Evolutionary conservation across 2,329 filamentous ascomycete species (phyloP).

Genomic region (Fusarium dimerum): DNA sequence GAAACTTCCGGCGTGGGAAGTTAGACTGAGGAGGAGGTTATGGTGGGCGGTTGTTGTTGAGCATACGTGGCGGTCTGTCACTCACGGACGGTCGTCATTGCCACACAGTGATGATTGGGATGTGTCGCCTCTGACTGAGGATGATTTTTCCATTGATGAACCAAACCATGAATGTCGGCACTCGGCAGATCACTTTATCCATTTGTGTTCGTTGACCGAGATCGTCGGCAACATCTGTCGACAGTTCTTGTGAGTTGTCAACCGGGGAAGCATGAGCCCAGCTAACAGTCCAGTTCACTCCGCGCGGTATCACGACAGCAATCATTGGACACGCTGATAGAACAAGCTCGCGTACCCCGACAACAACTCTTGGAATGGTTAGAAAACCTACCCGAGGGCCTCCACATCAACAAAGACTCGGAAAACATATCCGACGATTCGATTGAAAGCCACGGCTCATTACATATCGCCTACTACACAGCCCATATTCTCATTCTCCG

Average conservation of each 20-base stretch:
- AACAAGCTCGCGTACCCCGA: slow-evolving; percentile 5
- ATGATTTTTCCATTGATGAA: slow-evolving; percentile 4
- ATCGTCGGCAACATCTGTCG: slow-evolving; percentile 11
- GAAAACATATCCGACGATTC: background rate
- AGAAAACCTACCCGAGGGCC: slow-evolving; percentile 8
- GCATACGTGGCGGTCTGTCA: slow-evolving; percentile 20
- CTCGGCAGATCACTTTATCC: slow-evolving; percentile 11
- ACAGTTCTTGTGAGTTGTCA: slow-evolving; percentile 12
- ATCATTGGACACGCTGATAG: slow-evolving; percentile 4
- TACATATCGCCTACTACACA: slow-evolving; percentile 16
- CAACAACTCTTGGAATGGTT: slow-evolving; percentile 12
- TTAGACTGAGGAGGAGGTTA: slow-evolving; percentile 14
- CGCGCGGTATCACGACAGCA: slow-evolving; percentile 12
- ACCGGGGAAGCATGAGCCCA: background rate
- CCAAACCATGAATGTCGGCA: background rate
- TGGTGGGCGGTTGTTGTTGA: slow-evolving; percentile 22
- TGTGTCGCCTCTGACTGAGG: slow-evolving; percentile 8
- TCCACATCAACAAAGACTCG: slow-evolving; percentile 4
- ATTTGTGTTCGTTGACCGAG: slow-evolving; percentile 13
- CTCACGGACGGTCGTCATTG: slow-evolving; percentile 17
- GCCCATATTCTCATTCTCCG: slow-evolving; percentile 12
- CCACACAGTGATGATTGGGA: slow-evolving; percentile 20
- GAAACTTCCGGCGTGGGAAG: slow-evolving; percentile 15
- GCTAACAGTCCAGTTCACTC: slow-evolving; percentile 5
- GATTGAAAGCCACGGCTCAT: slow-evolving; percentile 9